Conservation (phyloP, 768 basidiomycete species). For the Termitomyces sp. region DNA sequence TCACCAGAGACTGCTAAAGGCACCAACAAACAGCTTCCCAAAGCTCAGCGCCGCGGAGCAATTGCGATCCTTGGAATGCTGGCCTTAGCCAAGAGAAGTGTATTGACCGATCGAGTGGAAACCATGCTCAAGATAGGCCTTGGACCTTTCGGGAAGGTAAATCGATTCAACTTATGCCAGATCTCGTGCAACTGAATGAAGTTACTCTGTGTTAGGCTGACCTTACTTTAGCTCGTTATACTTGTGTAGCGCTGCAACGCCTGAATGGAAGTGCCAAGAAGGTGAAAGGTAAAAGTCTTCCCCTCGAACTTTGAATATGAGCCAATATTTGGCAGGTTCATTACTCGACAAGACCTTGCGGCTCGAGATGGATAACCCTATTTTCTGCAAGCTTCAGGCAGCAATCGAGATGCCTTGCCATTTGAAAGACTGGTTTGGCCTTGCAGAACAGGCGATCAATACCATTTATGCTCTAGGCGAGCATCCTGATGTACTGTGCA, state of each 20-base stretch:
- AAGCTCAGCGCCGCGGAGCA: slow-evolving; percentile 85
- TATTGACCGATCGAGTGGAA: slow-evolving; percentile 74
- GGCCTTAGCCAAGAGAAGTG: slow-evolving; percentile 77
- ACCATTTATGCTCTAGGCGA: slow-evolving; percentile 93
- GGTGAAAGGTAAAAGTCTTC: slow-evolving; percentile 69
- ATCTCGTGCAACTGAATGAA: background rate
- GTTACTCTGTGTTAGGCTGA: slow-evolving; percentile 51
- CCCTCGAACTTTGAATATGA: background rate
- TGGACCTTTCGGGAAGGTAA: slow-evolving; percentile 77
- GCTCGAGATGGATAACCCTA: slow-evolving; percentile 78
- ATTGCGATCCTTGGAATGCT: slow-evolving; percentile 98
- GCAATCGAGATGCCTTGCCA: slow-evolving; percentile 76
- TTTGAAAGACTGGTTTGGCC: slow-evolving; percentile 92
- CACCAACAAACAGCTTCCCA: slow-evolving; percentile 67
- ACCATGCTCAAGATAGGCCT: slow-evolving; percentile 82
- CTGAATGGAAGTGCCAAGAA: slow-evolving; percentile 95
- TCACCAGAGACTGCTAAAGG: slow-evolving; percentile 38
- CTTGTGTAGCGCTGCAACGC: slow-evolving; percentile 88
- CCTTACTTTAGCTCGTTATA: slow-evolving; percentile 86
- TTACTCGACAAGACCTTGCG: slow-evolving; percentile 82
- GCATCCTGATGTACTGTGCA: slow-evolving; percentile 83
- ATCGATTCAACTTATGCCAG: background rate
- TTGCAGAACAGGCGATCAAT: slow-evolving; percentile 96
- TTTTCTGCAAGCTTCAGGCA: slow-evolving; percentile 81
- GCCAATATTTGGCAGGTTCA: slow-evolving; percentile 50